Conservation (phyloP, 208 protist genomes). For the Jaenimonas drosophilae region DNA sequence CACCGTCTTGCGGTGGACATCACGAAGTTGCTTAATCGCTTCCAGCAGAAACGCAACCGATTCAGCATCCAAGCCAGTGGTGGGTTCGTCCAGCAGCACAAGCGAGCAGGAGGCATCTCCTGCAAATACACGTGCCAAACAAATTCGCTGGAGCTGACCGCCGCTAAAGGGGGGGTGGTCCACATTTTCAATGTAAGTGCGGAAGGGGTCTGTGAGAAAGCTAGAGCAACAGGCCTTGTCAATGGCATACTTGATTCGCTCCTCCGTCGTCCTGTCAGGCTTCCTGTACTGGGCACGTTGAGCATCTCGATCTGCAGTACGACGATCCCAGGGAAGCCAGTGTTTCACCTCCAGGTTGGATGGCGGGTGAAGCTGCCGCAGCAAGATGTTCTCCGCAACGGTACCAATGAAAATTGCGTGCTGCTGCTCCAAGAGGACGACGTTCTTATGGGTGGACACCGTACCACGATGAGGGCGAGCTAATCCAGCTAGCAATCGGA, state of each 20-base stretch:
- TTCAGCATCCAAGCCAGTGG: slow-evolving; percentile 44
- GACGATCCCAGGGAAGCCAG: background rate
- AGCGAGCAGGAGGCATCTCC: slow-evolving; percentile 23
- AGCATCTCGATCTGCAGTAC: background rate
- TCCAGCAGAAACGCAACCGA: slow-evolving; percentile 33
- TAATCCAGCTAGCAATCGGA: slow-evolving; percentile 48
- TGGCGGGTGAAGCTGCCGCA: slow-evolving; percentile 16
- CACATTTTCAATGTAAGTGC: slow-evolving; percentile 44
- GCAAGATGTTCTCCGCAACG: slow-evolving; percentile 67
- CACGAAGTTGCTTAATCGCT: slow-evolving; percentile 40
- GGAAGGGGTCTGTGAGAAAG: slow-evolving; percentile 54
- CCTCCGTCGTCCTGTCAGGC: no score
- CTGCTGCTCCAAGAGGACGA: slow-evolving; percentile 60
- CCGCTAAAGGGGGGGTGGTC: slow-evolving; percentile 72
- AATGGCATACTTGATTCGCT: slow-evolving; percentile 10
- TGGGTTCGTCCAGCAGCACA: slow-evolving; percentile 70
- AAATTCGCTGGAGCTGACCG: slow-evolving; percentile 72
- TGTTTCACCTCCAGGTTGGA: background rate
- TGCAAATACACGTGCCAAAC: slow-evolving; percentile 59
- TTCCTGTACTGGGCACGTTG: no score
- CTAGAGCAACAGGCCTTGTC: slow-evolving; percentile 26
- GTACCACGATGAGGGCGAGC: slow-evolving; percentile 26
- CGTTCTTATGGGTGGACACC: slow-evolving; percentile 33
- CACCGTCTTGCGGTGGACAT: slow-evolving; percentile 55
- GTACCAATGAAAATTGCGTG: slow-evolving; percentile 68